phyloP scores from a whole-genome alignment of 805 yeast genomes.

The Saccharomycopsis fermentans region DNA sequence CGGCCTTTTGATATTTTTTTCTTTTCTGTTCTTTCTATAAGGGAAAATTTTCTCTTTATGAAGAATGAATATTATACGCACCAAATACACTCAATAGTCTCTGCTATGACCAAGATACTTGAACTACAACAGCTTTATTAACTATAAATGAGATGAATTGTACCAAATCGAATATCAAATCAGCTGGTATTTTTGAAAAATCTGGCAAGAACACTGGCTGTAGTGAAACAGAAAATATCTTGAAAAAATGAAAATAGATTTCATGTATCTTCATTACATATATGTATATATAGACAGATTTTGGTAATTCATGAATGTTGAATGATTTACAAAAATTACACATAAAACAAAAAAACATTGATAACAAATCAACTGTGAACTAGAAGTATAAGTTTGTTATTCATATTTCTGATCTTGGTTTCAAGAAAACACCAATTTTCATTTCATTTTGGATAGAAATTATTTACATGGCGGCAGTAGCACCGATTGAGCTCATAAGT shows the following conservation, averaged over 20 bases:
- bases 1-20: background rate
- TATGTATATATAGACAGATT: background rate
- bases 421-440: too few species aligned
- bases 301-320: background rate
- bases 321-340: background rate
- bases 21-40: background rate
- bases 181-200: too few species aligned
- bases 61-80: background rate
- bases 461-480: background rate
- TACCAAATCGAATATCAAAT: too few species aligned
- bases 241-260: background rate
- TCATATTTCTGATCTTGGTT: too few species aligned
- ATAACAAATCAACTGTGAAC: too few species aligned
- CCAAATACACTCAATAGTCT: too few species aligned
- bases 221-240: background rate
- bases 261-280: background rate
- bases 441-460: background rate
- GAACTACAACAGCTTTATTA: too few species aligned
- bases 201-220: too few species aligned
- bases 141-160: too few species aligned
- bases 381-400: too few species aligned
- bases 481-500: constrained; percentile 10
- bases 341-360: background rate
- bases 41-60: background rate
- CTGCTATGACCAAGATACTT: too few species aligned